A percentile compares a stretch with the other conserved stretches of the same genome.
Evolutionary conservation across 148 eudicot species (phyloP).

Genomic region (Cornus kousa): DNA sequence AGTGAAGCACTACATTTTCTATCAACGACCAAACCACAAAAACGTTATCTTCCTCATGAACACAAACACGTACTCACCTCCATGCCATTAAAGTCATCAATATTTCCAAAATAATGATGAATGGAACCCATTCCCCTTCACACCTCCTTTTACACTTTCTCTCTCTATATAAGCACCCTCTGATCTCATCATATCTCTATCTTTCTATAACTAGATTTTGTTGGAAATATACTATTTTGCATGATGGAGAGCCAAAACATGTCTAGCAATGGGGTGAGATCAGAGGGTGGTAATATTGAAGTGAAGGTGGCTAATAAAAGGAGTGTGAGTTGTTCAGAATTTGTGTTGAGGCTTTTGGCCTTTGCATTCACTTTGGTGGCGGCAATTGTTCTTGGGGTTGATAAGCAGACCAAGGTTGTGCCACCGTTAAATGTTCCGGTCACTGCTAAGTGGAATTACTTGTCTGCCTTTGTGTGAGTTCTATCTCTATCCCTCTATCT

Average conservation of each 20-base stretch:
- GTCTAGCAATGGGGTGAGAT: background rate
- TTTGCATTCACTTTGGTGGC: constrained; percentile 48
- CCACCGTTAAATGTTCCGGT: constrained; percentile 57
- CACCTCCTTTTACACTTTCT: background rate
- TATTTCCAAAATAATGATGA: too few relatives aligned
- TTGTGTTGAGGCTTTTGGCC: constrained; percentile 49
- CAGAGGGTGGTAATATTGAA: background rate
- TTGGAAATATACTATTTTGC: too few relatives aligned
- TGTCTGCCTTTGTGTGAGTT: constrained; percentile 77
- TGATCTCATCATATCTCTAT: background rate
- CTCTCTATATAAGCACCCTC: background rate
- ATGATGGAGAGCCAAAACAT: background rate
- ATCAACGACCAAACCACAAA: too few relatives aligned
- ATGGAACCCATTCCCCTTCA: background rate
- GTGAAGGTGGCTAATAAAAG: constrained; percentile 19
- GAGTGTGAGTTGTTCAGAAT: constrained; percentile 21
- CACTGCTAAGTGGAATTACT: constrained; percentile 52
- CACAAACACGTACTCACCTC: too few relatives aligned
- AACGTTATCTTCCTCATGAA: too few relatives aligned
- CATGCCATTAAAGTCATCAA: too few relatives aligned
- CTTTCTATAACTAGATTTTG: background rate
- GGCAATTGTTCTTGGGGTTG: constrained; percentile 56
- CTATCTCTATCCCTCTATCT: background rate
- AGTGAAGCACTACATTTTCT: too few relatives aligned
- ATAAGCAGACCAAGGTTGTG: constrained; percentile 56